Conservation (phyloP, 73 alveolate genomes). For the Tetrahymena elliotti region DNA sequence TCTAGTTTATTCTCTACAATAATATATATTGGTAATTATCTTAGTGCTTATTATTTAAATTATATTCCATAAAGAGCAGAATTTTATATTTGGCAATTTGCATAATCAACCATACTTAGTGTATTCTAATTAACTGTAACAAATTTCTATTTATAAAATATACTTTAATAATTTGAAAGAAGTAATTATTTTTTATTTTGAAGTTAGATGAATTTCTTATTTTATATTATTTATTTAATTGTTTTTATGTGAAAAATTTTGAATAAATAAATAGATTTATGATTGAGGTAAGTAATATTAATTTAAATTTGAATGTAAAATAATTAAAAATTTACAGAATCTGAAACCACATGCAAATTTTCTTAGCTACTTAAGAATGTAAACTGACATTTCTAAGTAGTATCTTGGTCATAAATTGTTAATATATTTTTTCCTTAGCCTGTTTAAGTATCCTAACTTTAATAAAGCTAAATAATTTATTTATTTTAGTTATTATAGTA, state of each 20-base stretch:
- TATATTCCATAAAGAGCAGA: background rate
- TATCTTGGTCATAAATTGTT: background rate
- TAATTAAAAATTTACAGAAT: background rate
- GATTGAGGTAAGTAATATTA: no score
- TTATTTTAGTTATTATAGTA: background rate
- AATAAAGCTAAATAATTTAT: no score
- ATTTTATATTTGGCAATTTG: background rate
- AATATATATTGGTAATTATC: background rate
- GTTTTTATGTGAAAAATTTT: no score
- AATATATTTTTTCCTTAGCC: background rate
- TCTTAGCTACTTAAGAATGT: background rate
- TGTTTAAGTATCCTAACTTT: background rate
- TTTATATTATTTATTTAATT: no score
- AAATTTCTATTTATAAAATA: background rate
- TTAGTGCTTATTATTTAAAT: background rate
- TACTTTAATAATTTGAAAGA: background rate
- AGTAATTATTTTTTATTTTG: background rate
- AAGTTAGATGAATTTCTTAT: no score
- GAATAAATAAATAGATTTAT: no score
- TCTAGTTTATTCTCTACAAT: background rate
- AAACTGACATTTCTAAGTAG: background rate
- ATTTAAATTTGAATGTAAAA: no score
- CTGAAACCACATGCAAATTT: background rate
- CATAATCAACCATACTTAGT: background rate
- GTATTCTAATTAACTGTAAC: background rate